Percentiles rank a stretch among this genome's conserved stretches.
phyloP scores from a whole-genome alignment of 805 yeast species.

The Candida broadrunensis region DNA sequence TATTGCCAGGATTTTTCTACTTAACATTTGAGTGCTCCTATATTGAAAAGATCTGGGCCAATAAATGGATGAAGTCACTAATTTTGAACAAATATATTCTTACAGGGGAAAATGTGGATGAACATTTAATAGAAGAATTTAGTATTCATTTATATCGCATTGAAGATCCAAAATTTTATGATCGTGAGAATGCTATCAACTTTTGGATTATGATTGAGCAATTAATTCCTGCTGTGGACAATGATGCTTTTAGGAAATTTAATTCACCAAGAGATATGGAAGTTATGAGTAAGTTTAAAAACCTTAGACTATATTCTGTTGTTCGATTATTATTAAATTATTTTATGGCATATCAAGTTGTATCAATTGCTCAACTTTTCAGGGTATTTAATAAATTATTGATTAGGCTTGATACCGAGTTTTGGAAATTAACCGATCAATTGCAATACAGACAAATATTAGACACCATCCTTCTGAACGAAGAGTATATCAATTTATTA shows the following conservation, averaged over 20 bases:
- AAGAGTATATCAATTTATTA: constrained; percentile 41
- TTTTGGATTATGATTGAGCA: constrained; percentile 49
- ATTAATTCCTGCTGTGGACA: constrained; percentile 32
- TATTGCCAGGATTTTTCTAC: constrained; percentile 51
- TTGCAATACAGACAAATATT: constrained; percentile 53
- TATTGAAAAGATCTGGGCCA: constrained; percentile 49
- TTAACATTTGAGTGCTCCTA: constrained; percentile 53
- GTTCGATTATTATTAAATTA: constrained; percentile 47
- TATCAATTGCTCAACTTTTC: constrained; percentile 55
- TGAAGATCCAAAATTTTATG: constrained; percentile 51
- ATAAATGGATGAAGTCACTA: constrained; percentile 1
- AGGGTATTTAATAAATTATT: constrained; percentile 48
- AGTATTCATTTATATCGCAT: constrained; percentile 47
- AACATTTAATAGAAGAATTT: constrained; percentile 53
- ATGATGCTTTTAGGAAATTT: constrained; percentile 29
- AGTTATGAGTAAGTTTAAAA: constrained; percentile 23
- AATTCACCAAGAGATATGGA: constrained; percentile 27
- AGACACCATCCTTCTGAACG: constrained; percentile 58
- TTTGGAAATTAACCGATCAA: constrained; percentile 59
- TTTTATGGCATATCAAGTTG: constrained; percentile 46
- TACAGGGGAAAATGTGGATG: constrained; percentile 4
- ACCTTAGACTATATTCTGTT: constrained; percentile 33
- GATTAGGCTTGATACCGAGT: constrained; percentile 34
- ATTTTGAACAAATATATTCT: neutral
- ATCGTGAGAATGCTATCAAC: constrained; percentile 31